Evolutionary conservation across 2,329 filamentous ascomycete genomes (phyloP), one percentile per base, ranked within the genome.

Genomic region (Colletotrichum eleusines): DNA sequence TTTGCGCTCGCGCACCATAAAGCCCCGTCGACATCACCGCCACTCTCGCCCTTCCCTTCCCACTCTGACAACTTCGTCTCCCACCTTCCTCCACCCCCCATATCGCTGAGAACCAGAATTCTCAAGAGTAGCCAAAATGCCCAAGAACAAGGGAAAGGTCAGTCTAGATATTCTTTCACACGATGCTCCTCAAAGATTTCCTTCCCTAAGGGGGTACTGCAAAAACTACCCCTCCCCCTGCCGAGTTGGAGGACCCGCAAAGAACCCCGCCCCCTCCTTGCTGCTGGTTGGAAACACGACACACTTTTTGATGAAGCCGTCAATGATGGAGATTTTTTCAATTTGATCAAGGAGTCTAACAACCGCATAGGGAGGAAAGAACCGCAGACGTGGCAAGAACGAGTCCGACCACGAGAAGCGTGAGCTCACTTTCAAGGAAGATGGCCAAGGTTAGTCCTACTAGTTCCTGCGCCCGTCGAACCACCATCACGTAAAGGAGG

Each of bases 91-190:
- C 31, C 31, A 53, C 50, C 65, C 42, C 48, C 58, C 42, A 70
- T 72, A 71, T 74, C 68, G 68, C 73, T 74, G 72, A 77, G 71
- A 73, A 76, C 73, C 69, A 74, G 51, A 57, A 63, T 68, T 68
- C 63, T 68, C 63, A 55, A 53, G 42, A 74, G 57, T 66, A 65
- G 74, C 71, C 80, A 91, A 84, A 73, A 98, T 98, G 95, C 95
- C 95, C 80, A 98, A 98, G 94, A 98, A 98, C 84, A 98, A 98
- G 91, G 95, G 95, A 95, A 98, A 97, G 87, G 94, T 97, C 87
- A 81, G 88, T 79, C 53, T 20, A 55, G 20, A 38, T n/a, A 7
- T 33, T 14, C 6, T 55, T 38, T 16, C 53, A n/a, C 20, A 23
- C 8, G 31, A 55, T 38, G 5, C 31, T 55, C n/a, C 48, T 51